phyloP scores from a whole-genome alignment of 345 rosid species.

The Syzygium oleosum region DNA sequence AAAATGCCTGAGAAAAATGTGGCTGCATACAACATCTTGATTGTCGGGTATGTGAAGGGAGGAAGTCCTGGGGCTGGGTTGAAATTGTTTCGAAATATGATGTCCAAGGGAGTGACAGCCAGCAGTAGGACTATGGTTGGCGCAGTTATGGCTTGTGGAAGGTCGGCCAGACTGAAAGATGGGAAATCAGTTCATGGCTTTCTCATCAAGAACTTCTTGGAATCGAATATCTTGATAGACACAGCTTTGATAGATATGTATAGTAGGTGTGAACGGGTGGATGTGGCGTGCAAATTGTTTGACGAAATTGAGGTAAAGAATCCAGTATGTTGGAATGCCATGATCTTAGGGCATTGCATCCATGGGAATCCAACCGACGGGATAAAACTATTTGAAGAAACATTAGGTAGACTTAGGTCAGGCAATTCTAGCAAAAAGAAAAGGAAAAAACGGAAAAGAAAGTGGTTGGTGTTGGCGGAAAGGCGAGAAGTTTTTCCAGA shows the following conservation, averaged over 20 bases:
- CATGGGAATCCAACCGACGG: constrained; percentile 59
- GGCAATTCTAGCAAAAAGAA: not conserved
- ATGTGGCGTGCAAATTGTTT: constrained; percentile 41
- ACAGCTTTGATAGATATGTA: constrained; percentile 66
- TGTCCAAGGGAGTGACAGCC: constrained; percentile 21
- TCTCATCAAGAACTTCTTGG: constrained; percentile 19
- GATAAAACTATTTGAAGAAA: constrained; percentile 32
- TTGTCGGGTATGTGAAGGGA: constrained; percentile 35
- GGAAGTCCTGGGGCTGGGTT: constrained; percentile 47
- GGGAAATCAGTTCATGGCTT: constrained; percentile 69
- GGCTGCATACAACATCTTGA: constrained; percentile 59
- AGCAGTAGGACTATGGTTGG: constrained; percentile 32
- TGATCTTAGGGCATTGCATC: constrained; percentile 73
- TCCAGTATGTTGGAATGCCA: constrained; percentile 62
- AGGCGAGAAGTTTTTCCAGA: constrained; percentile 23
- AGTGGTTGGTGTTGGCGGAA: not conserved
- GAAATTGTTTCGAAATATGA: constrained; percentile 57
- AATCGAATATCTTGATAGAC: constrained; percentile 18
- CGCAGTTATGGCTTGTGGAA: constrained; percentile 43
- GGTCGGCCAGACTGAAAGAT: constrained; percentile 56
- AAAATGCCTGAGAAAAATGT: constrained; percentile 33
- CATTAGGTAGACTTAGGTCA: constrained; percentile 9
- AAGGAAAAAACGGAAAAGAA: not conserved
- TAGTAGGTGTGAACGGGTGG: constrained; percentile 45
- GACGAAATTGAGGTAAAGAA: constrained; percentile 29